A percentile compares a stretch with the other conserved stretches of the same genome.
phyloP scores from a whole-genome alignment of 2,329 filamentous ascomycete genomes.

The Aspergillus hortae region DNA sequence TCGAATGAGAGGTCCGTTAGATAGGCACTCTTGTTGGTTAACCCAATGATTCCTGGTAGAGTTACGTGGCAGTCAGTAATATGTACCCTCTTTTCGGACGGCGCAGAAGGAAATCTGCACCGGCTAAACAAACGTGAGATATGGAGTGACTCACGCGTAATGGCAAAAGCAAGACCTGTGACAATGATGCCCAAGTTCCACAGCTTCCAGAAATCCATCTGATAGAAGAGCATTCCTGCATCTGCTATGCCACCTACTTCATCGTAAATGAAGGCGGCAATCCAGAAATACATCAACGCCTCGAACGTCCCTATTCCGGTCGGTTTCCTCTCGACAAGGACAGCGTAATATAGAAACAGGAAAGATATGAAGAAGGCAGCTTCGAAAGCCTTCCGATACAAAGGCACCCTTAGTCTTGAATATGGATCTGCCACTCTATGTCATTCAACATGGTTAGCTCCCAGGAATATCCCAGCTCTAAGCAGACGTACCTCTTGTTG shows the following conservation, averaged over 20 bases:
- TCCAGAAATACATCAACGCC: constrained; percentile 75
- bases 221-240: constrained; percentile 81
- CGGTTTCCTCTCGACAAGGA: constrained; percentile 70
- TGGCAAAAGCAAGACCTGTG: constrained; percentile 67
- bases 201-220: constrained; percentile 76
- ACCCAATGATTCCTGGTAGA: constrained; percentile 60
- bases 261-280: constrained; percentile 82
- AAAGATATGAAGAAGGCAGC: constrained; percentile 76
- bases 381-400: constrained; percentile 82
- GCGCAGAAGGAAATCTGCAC: too few species aligned
- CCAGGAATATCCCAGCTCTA: not conserved
- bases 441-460: constrained; percentile 1
- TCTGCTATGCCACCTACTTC: constrained; percentile 81
- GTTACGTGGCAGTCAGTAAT: constrained; percentile 3
- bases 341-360: constrained; percentile 78
- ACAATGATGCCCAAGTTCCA: constrained; percentile 72
- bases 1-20: constrained; percentile 82
- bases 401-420: constrained; percentile 71
- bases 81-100: too few species aligned
- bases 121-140: too few species aligned
- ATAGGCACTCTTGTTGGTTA: constrained; percentile 56
- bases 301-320: constrained; percentile 66
- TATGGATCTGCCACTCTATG: constrained; percentile 65
- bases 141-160: constrained; percentile 59
- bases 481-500: constrained; percentile 49